A percentile compares a stretch with the other conserved stretches of the same genome.
phyloP scores from a whole-genome alignment of 441 rosid species.

The Erodium texanum region DNA sequence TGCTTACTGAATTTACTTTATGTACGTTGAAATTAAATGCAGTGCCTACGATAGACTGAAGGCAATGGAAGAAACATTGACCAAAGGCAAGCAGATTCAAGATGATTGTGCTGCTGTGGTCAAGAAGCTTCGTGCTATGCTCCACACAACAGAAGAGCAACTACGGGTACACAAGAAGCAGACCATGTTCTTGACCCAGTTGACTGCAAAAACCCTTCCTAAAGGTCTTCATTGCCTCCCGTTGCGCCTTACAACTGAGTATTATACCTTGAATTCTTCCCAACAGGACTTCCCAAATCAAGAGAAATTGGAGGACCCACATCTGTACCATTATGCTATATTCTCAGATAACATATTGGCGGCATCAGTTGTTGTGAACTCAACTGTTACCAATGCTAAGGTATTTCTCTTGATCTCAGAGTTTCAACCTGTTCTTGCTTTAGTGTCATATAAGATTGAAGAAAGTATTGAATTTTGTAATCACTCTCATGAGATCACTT shows the following conservation, averaged over 20 bases:
- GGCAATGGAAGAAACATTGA: constrained; percentile 77
- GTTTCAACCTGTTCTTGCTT: constrained; percentile 1
- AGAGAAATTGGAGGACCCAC: constrained; percentile 60
- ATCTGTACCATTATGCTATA: constrained; percentile 71
- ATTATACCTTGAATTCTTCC: constrained; percentile 51
- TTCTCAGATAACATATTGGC: constrained; percentile 85
- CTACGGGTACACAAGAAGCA: constrained; percentile 85
- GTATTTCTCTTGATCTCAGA: constrained; percentile 24
- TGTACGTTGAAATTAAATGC: constrained; percentile 5
- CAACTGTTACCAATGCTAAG: constrained; percentile 64
- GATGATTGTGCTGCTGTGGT: constrained; percentile 77
- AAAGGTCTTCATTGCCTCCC: constrained; percentile 98
- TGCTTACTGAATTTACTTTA: neutral
- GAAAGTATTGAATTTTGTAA: neutral
- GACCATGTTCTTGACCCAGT: constrained; percentile 74
- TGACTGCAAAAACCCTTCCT: constrained; percentile 88
- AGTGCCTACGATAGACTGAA: constrained; percentile 67
- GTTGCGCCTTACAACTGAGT: constrained; percentile 75
- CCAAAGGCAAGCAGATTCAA: constrained; percentile 73
- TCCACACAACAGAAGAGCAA: constrained; percentile 89
- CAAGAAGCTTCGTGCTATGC: constrained; percentile 92
- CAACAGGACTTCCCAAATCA: constrained; percentile 57
- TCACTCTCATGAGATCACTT: neutral
- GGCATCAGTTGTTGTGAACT: constrained; percentile 73
- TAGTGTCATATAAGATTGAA: constrained; percentile 7